These are phyloP conservation scores for Physcomitrellopsis africana DNA, from an alignment of 225 moss, liverwort and hornwort species.

Conservation along the genomic window DNA sequence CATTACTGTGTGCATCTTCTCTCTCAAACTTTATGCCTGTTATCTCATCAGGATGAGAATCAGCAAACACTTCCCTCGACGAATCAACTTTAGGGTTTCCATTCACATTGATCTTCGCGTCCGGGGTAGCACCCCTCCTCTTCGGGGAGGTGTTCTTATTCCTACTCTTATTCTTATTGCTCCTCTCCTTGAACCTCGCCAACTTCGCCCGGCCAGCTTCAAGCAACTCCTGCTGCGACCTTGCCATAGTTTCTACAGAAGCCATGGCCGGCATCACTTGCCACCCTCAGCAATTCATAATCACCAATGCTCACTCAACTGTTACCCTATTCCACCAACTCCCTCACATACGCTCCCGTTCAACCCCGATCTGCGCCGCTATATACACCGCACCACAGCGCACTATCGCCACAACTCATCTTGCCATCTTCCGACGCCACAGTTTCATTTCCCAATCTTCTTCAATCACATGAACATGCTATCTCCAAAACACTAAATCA, in stretches of 20 bases:
- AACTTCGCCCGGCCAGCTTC: slow-evolving; percentile 55
- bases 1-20: slow-evolving; percentile 39
- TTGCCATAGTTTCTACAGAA: slow-evolving; percentile 51
- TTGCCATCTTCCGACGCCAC: slow-evolving; percentile 2
- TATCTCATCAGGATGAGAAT: slow-evolving; percentile 24
- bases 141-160: neutral
- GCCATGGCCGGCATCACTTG: slow-evolving; percentile 67
- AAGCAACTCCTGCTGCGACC: slow-evolving; percentile 57
- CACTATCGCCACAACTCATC: slow-evolving; percentile 1
- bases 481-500: slow-evolving; percentile 8
- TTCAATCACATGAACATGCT: neutral
- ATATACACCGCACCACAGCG: slow-evolving; percentile 1
- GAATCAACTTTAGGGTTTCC: slow-evolving; percentile 45
- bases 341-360: neutral
- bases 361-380: slow-evolving; percentile 34
- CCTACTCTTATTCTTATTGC: slow-evolving; percentile 44
- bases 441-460: neutral
- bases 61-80: slow-evolving; percentile 22
- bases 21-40: slow-evolving; percentile 12
- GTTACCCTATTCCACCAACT: neutral
- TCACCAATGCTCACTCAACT: neutral
- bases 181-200: slow-evolving; percentile 48
- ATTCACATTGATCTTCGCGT: slow-evolving; percentile 38
- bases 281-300: slow-evolving; percentile 35
- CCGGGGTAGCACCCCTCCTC: slow-evolving; percentile 28